Evolutionary conservation across 2,329 filamentous ascomycete species (phyloP).

Genomic region (Ampelomyces quisqualis): DNA sequence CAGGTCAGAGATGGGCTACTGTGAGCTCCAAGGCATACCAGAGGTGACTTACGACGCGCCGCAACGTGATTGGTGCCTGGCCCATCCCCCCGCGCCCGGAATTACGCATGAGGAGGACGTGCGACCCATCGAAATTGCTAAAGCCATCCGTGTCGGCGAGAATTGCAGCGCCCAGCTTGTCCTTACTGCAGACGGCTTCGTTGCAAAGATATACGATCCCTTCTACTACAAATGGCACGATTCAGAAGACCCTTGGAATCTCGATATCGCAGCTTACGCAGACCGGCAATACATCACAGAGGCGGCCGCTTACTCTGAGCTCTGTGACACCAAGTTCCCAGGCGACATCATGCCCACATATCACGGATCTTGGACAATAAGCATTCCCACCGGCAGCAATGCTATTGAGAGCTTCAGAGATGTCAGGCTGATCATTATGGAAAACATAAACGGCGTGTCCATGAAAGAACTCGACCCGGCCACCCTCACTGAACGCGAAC

Average conservation of each 20-base stretch:
- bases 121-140: not conserved
- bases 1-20: not conserved
- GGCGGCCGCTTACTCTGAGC: not conserved
- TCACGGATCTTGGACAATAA: slow-evolving; percentile 2
- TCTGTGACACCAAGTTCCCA: not conserved
- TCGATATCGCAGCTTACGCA: not conserved
- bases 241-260: no score
- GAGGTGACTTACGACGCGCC: not conserved
- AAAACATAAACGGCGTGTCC: slow-evolving; percentile 2
- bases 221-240: slow-evolving; percentile 3
- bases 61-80: slow-evolving; percentile 1
- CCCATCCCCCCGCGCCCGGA: slow-evolving; percentile 1
- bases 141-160: slow-evolving; percentile 1
- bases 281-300: slow-evolving; percentile 1
- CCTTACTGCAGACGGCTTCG: slow-evolving; percentile 1
- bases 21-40: not conserved
- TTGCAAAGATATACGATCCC: slow-evolving; percentile 13
- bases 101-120: not conserved
- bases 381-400: not conserved
- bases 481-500: not conserved
- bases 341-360: slow-evolving; percentile 1
- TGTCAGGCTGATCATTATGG: slow-evolving; percentile 7
- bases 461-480: slow-evolving; percentile 4
- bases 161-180: slow-evolving; percentile 7
- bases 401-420: not conserved